Conservation (phyloP, 169 alveolate species). For the Babesia ovis region DNA sequence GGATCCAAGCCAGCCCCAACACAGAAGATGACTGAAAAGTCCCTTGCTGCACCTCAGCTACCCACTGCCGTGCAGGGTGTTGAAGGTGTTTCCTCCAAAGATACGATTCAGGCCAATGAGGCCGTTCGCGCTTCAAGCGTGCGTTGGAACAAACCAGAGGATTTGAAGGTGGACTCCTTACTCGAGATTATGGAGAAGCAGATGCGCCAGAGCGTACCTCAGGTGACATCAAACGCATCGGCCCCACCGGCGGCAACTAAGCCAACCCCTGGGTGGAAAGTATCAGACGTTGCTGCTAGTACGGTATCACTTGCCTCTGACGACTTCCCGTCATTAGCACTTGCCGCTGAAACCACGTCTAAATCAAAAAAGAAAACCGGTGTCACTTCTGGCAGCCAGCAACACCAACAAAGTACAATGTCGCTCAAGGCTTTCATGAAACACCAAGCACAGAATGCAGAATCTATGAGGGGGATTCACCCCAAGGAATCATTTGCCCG, state of each 20-base stretch:
- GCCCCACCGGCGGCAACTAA: conserved; percentile 13
- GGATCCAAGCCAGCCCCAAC: neutral
- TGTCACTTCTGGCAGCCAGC: neutral
- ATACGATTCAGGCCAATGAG: neutral
- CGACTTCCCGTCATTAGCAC: conserved; percentile 62
- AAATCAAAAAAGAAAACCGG: conserved; percentile 5
- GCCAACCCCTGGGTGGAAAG: conserved; percentile 59
- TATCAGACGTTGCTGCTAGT: conserved; percentile 9
- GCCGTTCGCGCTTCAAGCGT: conserved; percentile 1
- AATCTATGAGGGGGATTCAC: conserved; percentile 1
- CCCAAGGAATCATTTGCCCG: conserved; percentile 60
- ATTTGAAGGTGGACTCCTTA: conserved; percentile 55
- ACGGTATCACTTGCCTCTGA: conserved; percentile 44
- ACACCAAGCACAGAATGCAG: conserved; percentile 31
- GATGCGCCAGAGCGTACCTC: conserved; percentile 48
- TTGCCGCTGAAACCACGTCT: conserved; percentile 32
- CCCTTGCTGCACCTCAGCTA: neutral
- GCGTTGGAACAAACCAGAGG: conserved; percentile 63
- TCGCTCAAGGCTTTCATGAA: conserved; percentile 58
- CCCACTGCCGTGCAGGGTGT: neutral
- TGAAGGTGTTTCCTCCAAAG: neutral
- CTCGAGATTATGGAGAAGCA: conserved; percentile 65
- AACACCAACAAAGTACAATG: conserved; percentile 55
- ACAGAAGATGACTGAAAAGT: neutral
- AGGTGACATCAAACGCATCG: neutral